phyloP scores from a whole-genome alignment of 2,329 filamentous ascomycete genomes.

The Aureobasidium vineae region DNA sequence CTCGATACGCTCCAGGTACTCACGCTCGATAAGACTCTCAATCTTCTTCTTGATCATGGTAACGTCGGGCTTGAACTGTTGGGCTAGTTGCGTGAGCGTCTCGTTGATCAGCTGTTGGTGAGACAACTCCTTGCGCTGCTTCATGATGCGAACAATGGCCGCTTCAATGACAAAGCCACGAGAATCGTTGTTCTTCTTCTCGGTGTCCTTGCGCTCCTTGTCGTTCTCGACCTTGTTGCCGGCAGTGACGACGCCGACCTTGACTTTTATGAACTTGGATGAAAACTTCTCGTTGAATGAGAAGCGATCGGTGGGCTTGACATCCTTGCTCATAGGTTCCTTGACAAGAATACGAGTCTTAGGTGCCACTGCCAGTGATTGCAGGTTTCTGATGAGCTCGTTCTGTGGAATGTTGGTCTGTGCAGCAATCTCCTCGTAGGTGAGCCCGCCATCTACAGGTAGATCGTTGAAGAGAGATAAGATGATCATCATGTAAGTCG shows the following conservation, averaged over 20 bases:
- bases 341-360: constrained; percentile 81
- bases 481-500: constrained; percentile 89
- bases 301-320: constrained; percentile 76
- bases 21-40: constrained; percentile 71
- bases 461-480: constrained; percentile 86
- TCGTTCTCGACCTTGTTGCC: constrained; percentile 81
- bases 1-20: constrained; percentile 77
- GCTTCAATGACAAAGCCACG: constrained; percentile 71
- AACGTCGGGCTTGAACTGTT: constrained; percentile 73
- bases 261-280: constrained; percentile 82
- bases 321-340: constrained; percentile 72
- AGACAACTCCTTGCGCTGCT: constrained; percentile 71
- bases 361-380: constrained; percentile 76
- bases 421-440: constrained; percentile 76
- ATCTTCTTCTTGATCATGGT: constrained; percentile 78
- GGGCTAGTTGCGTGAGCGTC: constrained; percentile 65
- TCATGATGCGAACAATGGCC: constrained; percentile 79
- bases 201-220: constrained; percentile 64
- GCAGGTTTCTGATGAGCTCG: constrained; percentile 75
- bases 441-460: constrained; percentile 50
- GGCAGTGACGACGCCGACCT: constrained; percentile 77
- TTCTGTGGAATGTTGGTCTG: constrained; percentile 72
- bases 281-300: constrained; percentile 77
- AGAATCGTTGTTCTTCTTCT: constrained; percentile 72
- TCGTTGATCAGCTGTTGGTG: constrained; percentile 70